Conservation (phyloP, 192 early-diverging fungal genomes). For the Rhizophagus sp. region DNA sequence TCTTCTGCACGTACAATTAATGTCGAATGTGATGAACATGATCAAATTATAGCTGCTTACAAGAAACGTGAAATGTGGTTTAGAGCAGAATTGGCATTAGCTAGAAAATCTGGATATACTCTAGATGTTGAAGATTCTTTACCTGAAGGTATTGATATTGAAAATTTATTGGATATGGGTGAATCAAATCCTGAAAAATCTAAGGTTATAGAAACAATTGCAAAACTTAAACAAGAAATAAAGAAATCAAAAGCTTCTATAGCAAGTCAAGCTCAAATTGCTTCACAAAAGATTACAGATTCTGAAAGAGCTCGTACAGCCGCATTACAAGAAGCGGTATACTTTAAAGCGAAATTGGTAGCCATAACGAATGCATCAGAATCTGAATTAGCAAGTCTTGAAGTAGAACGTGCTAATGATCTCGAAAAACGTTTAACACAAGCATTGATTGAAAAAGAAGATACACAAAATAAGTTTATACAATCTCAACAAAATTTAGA, state of each 20-base stretch:
- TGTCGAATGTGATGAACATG: slow-evolving; percentile 31
- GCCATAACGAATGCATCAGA: slow-evolving; percentile 42
- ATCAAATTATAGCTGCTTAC: slow-evolving; percentile 35
- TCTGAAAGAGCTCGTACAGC: slow-evolving; percentile 49
- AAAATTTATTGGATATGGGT: slow-evolving; percentile 41
- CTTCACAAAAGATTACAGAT: slow-evolving; percentile 49
- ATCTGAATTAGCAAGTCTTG: slow-evolving; percentile 36
- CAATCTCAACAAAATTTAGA: slow-evolving; percentile 46
- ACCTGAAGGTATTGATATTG: slow-evolving; percentile 27
- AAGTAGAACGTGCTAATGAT: slow-evolving; percentile 42
- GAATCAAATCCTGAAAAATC: slow-evolving; percentile 49
- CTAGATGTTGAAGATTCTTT: slow-evolving; percentile 32
- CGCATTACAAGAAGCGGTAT: slow-evolving; percentile 56
- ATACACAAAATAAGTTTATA: slow-evolving; percentile 34
- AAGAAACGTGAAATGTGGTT: slow-evolving; percentile 51
- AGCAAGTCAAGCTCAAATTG: slow-evolving; percentile 38
- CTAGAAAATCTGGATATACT: slow-evolving; percentile 34
- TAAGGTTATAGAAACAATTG: slow-evolving; percentile 47
- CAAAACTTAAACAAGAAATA: slow-evolving; percentile 50
- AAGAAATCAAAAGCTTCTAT: slow-evolving; percentile 37
- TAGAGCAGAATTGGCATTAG: slow-evolving; percentile 43
- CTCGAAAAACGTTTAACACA: slow-evolving; percentile 46
- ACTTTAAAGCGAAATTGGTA: slow-evolving; percentile 49
- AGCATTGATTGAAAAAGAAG: slow-evolving; percentile 44
- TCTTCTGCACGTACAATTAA: neutral